A percentile compares a stretch with the other conserved stretches of the same genome.
Conservation (phyloP, 2,329 filamentous ascomycete genomes). For the Microdochium paspali region DNA sequence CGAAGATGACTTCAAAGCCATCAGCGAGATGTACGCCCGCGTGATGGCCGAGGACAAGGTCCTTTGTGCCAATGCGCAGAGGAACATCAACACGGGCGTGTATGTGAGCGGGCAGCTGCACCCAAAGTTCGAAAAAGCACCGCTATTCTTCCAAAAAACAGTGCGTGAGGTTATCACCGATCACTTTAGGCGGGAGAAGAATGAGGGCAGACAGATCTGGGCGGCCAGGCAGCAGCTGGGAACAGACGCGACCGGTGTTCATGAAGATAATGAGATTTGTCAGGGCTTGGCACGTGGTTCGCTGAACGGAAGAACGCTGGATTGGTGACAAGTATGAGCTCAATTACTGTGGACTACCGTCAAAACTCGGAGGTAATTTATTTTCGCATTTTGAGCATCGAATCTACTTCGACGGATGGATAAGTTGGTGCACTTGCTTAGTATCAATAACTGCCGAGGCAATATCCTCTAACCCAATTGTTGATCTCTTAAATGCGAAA, state of each 20-base stretch:
- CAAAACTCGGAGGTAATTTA: too few relatives aligned
- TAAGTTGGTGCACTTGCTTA: too few relatives aligned
- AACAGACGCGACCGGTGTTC: not conserved
- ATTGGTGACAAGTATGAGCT: too few relatives aligned
- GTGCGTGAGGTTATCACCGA: not conserved
- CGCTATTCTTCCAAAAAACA: slow-evolving; percentile 2
- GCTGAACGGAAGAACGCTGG: not conserved
- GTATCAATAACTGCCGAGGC: too few relatives aligned
- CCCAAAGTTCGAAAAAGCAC: slow-evolving; percentile 1
- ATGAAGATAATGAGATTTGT: not conserved
- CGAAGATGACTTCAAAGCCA: slow-evolving; percentile 1
- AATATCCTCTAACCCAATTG: too few relatives aligned
- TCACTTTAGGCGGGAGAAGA: not conserved
- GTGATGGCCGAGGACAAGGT: not conserved
- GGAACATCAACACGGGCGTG: slow-evolving; percentile 1
- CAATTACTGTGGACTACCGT: too few relatives aligned
- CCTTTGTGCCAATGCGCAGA: slow-evolving; percentile 1
- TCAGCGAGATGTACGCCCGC: not conserved
- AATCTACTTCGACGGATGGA: too few relatives aligned
- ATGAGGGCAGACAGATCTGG: not conserved
- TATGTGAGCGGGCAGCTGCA: slow-evolving; percentile 1
- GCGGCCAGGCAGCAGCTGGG: not conserved
- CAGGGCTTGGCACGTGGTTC: not conserved
- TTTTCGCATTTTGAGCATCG: too few relatives aligned
- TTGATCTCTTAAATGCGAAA: too few relatives aligned